Percentiles rank a stretch among this genome's conserved stretches.
Conservation (phyloP, 1,284 basidiomycete genomes). For the Somion occarium region DNA sequence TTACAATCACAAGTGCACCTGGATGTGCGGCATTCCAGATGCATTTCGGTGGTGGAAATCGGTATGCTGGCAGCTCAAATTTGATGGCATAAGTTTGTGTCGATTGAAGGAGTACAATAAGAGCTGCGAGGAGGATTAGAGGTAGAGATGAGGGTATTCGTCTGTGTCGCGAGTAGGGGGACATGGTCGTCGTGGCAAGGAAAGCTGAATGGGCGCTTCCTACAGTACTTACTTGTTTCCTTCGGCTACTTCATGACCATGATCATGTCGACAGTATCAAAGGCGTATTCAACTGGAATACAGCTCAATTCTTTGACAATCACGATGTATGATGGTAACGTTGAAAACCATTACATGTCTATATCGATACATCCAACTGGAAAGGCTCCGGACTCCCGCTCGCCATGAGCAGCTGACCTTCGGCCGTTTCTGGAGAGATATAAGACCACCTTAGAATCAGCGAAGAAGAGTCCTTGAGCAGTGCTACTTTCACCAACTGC, state of each 20-base stretch:
- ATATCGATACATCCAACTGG: not conserved
- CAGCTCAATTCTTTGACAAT: not conserved
- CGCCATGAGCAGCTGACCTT: not conserved
- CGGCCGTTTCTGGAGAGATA: not conserved
- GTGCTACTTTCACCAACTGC: too few species aligned
- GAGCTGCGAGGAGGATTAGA: not conserved
- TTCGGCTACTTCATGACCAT: not conserved
- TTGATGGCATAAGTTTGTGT: slow-evolving; percentile 64
- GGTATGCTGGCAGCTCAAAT: slow-evolving; percentile 68
- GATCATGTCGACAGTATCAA: not conserved
- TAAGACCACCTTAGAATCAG: too few species aligned
- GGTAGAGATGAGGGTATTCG: not conserved
- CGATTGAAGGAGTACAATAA: slow-evolving; percentile 23
- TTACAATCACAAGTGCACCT: slow-evolving; percentile 89
- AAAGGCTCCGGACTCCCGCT: not conserved
- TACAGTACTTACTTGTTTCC: not conserved
- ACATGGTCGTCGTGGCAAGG: slow-evolving; percentile 2
- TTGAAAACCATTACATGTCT: not conserved
- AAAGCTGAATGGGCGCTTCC: not conserved
- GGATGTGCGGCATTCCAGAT: slow-evolving; percentile 91
- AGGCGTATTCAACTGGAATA: not conserved
- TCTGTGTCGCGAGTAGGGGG: not conserved
- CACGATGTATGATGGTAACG: too few species aligned
- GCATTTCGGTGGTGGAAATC: slow-evolving; percentile 75
- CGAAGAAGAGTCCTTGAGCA: too few species aligned